A percentile compares a stretch with the other conserved stretches of the same genome.
Conservation (phyloP, 257 asterid species). For the Hygrophila difformis region DNA sequence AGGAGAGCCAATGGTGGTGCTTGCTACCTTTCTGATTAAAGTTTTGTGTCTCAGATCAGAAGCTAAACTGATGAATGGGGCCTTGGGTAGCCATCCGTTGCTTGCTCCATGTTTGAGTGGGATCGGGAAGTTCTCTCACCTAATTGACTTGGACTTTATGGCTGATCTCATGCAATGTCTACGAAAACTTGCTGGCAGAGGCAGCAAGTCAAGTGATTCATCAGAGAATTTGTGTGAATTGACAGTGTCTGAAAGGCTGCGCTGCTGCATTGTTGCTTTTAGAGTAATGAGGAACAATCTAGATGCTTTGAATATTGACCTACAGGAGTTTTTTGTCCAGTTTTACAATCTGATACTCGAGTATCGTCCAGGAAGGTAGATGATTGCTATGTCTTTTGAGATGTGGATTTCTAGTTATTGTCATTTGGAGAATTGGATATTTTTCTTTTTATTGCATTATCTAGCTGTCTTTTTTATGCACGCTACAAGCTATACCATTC, state of each 20-base stretch:
- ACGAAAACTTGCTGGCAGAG: slow-evolving; percentile 72
- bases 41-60: slow-evolving; percentile 44
- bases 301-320: slow-evolving; percentile 90
- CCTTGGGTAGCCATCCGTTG: slow-evolving; percentile 56
- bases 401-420: no score
- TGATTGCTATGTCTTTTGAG: background rate
- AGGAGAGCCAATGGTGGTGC: background rate
- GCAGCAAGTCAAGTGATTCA: slow-evolving; percentile 30
- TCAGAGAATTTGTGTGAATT: slow-evolving; percentile 34
- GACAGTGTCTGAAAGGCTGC: slow-evolving; percentile 71
- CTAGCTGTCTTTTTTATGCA: no score
- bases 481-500: no score
- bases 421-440: no score
- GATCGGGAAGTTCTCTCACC: slow-evolving; percentile 81
- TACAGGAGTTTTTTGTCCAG: slow-evolving; percentile 78
- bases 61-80: slow-evolving; percentile 27
- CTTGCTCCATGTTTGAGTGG: slow-evolving; percentile 89
- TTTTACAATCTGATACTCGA: slow-evolving; percentile 81
- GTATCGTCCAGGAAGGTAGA: slow-evolving; percentile 84
- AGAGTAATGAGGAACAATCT: slow-evolving; percentile 86
- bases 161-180: slow-evolving; percentile 77
- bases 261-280: slow-evolving; percentile 91
- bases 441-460: no score
- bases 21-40: slow-evolving; percentile 6
- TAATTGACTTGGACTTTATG: slow-evolving; percentile 90